Percentiles rank a stretch among this genome's conserved stretches.
phyloP scores from a whole-genome alignment of 495 filamentous ascomycete genomes.

The Zalerion maritima region DNA sequence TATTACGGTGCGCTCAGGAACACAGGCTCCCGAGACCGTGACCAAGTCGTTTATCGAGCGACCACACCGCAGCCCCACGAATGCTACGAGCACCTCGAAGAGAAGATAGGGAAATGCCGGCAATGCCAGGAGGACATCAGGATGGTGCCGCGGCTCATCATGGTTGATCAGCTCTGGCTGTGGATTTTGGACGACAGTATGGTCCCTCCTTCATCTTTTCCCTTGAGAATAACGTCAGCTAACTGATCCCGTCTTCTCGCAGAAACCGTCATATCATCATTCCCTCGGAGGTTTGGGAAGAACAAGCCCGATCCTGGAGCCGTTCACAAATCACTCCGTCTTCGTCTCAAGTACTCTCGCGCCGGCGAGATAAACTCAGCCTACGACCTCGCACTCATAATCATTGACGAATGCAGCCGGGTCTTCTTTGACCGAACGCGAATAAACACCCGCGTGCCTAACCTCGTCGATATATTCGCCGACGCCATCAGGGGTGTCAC shows the following conservation, averaged over 20 bases:
- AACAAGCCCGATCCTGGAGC: slow-evolving; percentile 53
- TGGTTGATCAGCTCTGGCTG: slow-evolving; percentile 68
- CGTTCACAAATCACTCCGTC: slow-evolving; percentile 44
- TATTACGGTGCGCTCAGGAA: slow-evolving; percentile 48
- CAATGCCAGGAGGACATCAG: slow-evolving; percentile 20
- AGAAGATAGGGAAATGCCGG: slow-evolving; percentile 6
- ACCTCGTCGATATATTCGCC: slow-evolving; percentile 58
- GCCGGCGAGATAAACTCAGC: slow-evolving; percentile 50
- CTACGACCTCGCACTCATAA: slow-evolving; percentile 50
- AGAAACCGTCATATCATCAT: slow-evolving; percentile 50
- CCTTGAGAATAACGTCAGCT: not conserved
- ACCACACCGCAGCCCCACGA: slow-evolving; percentile 17
- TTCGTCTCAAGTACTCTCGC: slow-evolving; percentile 11
- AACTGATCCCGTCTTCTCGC: too few relatives aligned
- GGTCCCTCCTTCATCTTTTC: not conserved
- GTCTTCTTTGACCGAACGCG: slow-evolving; percentile 49
- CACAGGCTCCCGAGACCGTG: slow-evolving; percentile 44
- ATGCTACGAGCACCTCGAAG: slow-evolving; percentile 1
- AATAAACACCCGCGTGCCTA: slow-evolving; percentile 42
- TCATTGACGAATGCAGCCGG: slow-evolving; percentile 49
- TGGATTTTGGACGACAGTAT: slow-evolving; percentile 47
- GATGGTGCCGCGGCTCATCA: slow-evolving; percentile 47
- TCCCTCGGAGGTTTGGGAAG: slow-evolving; percentile 51
- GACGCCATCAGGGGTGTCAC: slow-evolving; percentile 41
- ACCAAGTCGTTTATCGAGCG: slow-evolving; percentile 51